Conservation (phyloP, 179 eudicot species). For the Beta corolliflora region DNA sequence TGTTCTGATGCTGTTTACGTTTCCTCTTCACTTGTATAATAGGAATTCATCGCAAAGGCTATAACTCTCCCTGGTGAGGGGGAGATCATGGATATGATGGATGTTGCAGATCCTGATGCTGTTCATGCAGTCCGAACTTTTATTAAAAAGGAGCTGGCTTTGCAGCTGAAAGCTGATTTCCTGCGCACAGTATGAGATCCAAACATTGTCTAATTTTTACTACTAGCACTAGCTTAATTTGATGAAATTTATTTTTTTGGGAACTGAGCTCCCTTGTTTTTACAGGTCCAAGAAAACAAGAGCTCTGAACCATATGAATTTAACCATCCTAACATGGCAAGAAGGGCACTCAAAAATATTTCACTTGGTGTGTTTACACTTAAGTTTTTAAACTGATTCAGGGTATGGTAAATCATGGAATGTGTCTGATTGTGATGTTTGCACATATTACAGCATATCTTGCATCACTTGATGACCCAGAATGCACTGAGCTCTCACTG, state of each 20-base stretch:
- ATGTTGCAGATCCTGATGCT: slow-evolving; percentile 98
- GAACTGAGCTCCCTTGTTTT: slow-evolving; percentile 9
- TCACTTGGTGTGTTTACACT: slow-evolving; percentile 62
- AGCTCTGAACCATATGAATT: slow-evolving; percentile 76
- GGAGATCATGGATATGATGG: slow-evolving; percentile 97
- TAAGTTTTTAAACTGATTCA: background rate
- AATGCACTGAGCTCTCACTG: slow-evolving; percentile 69
- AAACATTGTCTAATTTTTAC: background rate
- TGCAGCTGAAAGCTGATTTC: slow-evolving; percentile 67
- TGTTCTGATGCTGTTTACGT: slow-evolving; percentile 12
- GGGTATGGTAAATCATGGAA: background rate
- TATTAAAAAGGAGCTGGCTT: slow-evolving; percentile 86
- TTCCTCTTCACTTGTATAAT: background rate
- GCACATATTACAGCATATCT: slow-evolving; percentile 63
- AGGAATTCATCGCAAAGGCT: slow-evolving; percentile 95
- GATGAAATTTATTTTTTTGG: background rate
- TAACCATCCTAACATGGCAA: slow-evolving; percentile 72
- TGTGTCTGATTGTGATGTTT: slow-evolving; percentile 9
- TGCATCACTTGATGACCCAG: slow-evolving; percentile 65
- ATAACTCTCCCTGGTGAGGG: slow-evolving; percentile 88
- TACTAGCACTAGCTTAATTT: background rate
- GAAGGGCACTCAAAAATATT: slow-evolving; percentile 83
- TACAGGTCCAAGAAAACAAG: slow-evolving; percentile 76
- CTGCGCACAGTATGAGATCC: slow-evolving; percentile 51
- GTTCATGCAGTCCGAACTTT: slow-evolving; percentile 86